These are phyloP conservation scores for Ustulina deusta DNA, from an alignment of 2,329 filamentous ascomycete species.

Conservation along the genomic window DNA sequence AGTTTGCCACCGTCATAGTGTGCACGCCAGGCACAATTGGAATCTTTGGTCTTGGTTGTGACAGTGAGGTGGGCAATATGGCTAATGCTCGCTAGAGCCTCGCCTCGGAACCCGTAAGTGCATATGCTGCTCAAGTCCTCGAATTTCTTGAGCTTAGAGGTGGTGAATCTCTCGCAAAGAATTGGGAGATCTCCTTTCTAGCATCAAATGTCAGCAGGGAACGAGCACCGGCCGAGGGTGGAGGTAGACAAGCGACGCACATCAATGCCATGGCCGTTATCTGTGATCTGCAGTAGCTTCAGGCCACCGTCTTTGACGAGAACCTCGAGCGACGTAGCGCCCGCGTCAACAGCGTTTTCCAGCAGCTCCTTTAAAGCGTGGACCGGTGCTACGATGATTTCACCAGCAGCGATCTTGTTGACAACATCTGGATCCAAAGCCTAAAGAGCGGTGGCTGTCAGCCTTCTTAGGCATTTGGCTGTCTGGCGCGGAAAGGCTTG, in stretches of 20 bases:
- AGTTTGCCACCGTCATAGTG: conserved; percentile 88
- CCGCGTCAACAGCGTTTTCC: conserved; percentile 98
- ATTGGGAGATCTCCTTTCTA: conserved; percentile 92
- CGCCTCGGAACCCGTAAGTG: conserved; percentile 97
- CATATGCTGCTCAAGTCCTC: conserved; percentile 91
- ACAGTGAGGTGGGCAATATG: conserved; percentile 97
- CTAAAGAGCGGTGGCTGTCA: conserved; percentile 57
- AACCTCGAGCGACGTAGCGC: conserved; percentile 89
- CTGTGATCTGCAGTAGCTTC: conserved; percentile 95
- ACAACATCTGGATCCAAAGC: conserved; percentile 92
- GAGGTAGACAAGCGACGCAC: conserved; percentile 61
- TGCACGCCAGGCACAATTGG: conserved; percentile 89
- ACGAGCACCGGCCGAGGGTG: too few species aligned
- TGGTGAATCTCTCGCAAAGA: conserved; percentile 95
- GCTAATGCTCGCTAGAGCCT: conserved; percentile 96
- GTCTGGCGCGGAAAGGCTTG: conserved; percentile 45
- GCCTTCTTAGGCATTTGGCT: conserved; percentile 18
- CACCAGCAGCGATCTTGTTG: conserved; percentile 97
- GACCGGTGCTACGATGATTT: conserved; percentile 97
- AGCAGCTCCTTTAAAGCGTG: conserved; percentile 97
- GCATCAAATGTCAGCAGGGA: conserved; percentile 43
- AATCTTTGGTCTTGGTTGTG: conserved; percentile 91
- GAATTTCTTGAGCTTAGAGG: conserved; percentile 93
- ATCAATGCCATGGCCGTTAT: conserved; percentile 96
- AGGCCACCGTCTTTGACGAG: conserved; percentile 94